phyloP scores from a whole-genome alignment of 2,329 filamentous ascomycete genomes.

The Colletotrichum scovillei region DNA sequence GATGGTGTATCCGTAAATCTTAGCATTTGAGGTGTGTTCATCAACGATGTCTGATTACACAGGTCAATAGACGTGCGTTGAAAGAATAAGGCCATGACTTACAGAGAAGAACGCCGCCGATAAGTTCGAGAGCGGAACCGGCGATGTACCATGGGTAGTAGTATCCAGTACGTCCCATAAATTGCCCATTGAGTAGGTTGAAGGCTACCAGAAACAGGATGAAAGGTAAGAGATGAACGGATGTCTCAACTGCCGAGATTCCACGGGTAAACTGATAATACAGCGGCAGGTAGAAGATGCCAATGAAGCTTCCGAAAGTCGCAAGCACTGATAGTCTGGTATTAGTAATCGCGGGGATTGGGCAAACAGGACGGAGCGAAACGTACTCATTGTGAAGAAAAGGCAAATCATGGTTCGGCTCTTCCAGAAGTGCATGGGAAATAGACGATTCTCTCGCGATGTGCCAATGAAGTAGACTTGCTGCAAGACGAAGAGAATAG shows the following conservation, averaged over 20 bases:
- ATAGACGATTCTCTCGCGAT: constrained; percentile 45
- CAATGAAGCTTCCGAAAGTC: constrained; percentile 41
- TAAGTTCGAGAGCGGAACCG: constrained; percentile 46
- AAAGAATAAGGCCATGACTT: background rate
- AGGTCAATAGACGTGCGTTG: background rate
- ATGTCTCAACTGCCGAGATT: constrained; percentile 52
- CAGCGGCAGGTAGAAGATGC: constrained; percentile 61
- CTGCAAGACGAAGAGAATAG: constrained; percentile 56
- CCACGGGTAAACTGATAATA: constrained; percentile 60
- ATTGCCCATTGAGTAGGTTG: constrained; percentile 48
- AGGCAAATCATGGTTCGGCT: constrained; percentile 52
- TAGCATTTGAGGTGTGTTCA: constrained; percentile 34
- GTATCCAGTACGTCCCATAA: constrained; percentile 54
- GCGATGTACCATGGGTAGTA: constrained; percentile 53
- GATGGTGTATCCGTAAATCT: constrained; percentile 47
- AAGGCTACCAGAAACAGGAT: constrained; percentile 48
- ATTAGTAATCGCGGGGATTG: constrained; percentile 45
- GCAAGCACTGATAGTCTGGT: constrained; percentile 39
- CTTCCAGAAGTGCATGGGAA: constrained; percentile 59
- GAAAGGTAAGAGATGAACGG: constrained; percentile 52
- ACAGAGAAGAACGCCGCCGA: constrained; percentile 49
- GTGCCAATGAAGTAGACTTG: constrained; percentile 49
- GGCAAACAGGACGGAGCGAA: constrained; percentile 26
- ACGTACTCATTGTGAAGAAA: constrained; percentile 51
- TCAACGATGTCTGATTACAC: constrained; percentile 32